Evolutionary conservation across 495 filamentous ascomycete genomes (phyloP), one percentile per base, ranked within the genome.

Genomic region (Trichoderma reesei): DNA sequence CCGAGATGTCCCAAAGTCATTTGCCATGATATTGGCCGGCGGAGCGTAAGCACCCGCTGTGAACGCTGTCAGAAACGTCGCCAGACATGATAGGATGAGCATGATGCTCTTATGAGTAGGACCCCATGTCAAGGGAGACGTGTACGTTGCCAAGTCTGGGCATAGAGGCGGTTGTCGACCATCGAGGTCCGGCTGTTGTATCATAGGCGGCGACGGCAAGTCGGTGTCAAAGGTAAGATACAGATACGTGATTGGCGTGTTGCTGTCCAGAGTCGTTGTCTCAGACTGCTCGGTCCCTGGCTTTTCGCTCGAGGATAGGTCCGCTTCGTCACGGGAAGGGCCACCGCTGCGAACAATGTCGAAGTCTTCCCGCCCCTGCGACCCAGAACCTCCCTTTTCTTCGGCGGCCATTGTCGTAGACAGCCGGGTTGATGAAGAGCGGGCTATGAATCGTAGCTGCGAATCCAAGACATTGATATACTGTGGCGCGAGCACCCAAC

Each of bases 31-130:
- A 1, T 72, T 68, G 1, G 85, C 74, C 0, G 87, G 83, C 1
- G 89, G 85, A 26, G 86, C 87, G 75, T 94, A 91, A 13, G 92
- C 84, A 14, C 92, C 91, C 0, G 91, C 89, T 0, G 88, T 85
- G 71, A 92, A 95, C 37, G 90, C 91, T 0, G 91, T 90, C 65
- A 93, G 73, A 8, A 83, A 82, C 0, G 92, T 96, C 1, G 89
- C 88, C 26, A 82, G 70, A 71, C 88, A 93, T 2, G 88, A 88
- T 41, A 96, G 80, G 71, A 77, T 82, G n/a, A 91, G 85, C 70
- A 88, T 86, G 71, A 90, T 72, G 11, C 77, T 80, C 69, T 96
- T 96, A 54, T 85, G 83, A 36, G 74, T 76, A 67, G 72, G 66
- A 0, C 88, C 83, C 92, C 92, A 96, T 16, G 81, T 79, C 69